Evolutionary conservation across 768 basidiomycete genomes (phyloP), one percentile per base, ranked within the genome.

Genomic region (Tylopilus cervinicoccineus): DNA sequence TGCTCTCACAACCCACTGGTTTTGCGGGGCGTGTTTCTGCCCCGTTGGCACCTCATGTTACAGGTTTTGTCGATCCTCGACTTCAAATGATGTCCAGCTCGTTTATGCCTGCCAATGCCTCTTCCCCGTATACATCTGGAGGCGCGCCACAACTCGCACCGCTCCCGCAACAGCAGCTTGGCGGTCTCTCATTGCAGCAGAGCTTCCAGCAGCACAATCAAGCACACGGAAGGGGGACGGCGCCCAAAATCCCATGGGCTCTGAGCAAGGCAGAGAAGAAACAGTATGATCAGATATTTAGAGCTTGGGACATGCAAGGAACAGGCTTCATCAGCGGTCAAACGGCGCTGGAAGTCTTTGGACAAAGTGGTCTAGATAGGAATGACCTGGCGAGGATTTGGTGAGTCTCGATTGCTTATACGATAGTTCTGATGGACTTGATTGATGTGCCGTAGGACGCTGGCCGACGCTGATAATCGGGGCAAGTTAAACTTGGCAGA

Each of bases 401-500:
- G 94, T 94, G 57, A 55, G 84, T 74, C 40, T 24, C 0, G 3
- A 31, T 4, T n/a, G 32, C 23, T 16, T 12, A 46, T 48, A 32
- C 19, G 33, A 22, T 22, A 36, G 3, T n/a, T 46, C 5, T 53
- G 46, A 47, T 45, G 19, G 19, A 42, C 10, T 48, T 50, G 1
- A 34, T 27, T 40, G 4, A 24, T 37, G 5, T 32, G 23, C 43
- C 14, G 43, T 40, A 97, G 93, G 95, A 85, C 82, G 13, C 78
- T 98, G 6, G 91, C 94, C 17, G 96, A 99, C 68, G 78, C 81
- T 32, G 88, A 94, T 52, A 92, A 98, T 68, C 84, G 93, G 20
- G 96, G 96, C 20, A 96, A 93, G 67, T 80, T 98, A 40, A 97
- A 96, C 57, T 73, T 95, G 23, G 87, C 90, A 13, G 96, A 98